Evolutionary conservation across 208 protist genomes (phyloP).

Genomic region (Leishmania lainsoni): DNA sequence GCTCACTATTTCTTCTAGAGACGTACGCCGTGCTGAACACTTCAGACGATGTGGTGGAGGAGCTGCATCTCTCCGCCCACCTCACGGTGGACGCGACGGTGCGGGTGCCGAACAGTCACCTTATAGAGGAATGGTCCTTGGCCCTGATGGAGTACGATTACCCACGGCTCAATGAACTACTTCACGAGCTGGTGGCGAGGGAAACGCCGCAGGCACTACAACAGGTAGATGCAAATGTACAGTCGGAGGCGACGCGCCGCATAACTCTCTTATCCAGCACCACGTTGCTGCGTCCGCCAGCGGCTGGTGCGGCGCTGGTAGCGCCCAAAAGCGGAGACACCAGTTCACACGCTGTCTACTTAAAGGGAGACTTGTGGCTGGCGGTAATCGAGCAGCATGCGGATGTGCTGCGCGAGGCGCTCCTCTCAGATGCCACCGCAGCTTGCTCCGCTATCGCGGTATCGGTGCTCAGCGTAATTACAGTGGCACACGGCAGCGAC

Average conservation of each 20-base stretch:
- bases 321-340: background rate
- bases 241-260: background rate
- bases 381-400: slow-evolving; percentile 5
- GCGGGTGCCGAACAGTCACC: slow-evolving; percentile 1
- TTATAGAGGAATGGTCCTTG: background rate
- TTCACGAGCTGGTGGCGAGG: background rate
- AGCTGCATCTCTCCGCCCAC: slow-evolving; percentile 4
- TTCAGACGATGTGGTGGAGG: slow-evolving; percentile 6
- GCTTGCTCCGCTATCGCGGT: background rate
- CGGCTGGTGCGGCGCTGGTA: background rate
- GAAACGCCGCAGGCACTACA: background rate
- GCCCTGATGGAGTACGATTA: slow-evolving; percentile 17
- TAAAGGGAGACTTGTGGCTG: slow-evolving; percentile 18
- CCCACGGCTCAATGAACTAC: slow-evolving; percentile 15
- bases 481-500: background rate
- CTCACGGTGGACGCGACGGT: slow-evolving; percentile 15
- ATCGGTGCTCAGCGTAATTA: background rate
- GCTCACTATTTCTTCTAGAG: slow-evolving; percentile 17
- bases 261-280: slow-evolving; percentile 1
- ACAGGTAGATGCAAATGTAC: background rate
- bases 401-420: slow-evolving; percentile 6
- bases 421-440: slow-evolving; percentile 1
- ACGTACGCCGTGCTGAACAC: slow-evolving; percentile 20
- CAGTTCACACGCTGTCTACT: slow-evolving; percentile 13
- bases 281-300: background rate